Evolutionary conservation across 2,329 filamentous ascomycete species (phyloP), one percentile per base, ranked within the genome.

Genomic region (Fusarium gaditjirri): DNA sequence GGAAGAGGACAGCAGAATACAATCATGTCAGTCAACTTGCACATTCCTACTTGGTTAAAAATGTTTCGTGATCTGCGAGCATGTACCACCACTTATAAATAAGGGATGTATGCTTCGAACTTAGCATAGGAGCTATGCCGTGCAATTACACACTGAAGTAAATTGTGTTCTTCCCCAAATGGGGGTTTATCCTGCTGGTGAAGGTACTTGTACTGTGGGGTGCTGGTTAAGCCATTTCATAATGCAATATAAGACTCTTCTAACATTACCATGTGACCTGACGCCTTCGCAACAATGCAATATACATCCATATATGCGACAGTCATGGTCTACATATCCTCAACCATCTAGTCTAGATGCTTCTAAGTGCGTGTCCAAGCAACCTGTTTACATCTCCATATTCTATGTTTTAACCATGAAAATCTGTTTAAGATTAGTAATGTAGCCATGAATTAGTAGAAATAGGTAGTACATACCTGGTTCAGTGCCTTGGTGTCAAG

Each of bases 401-500:
- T 36, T 64, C 44, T 77, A 82, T 62, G 81, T 75, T 67, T 92
- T 92, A 64, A 92, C 86, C 91, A 92, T 92, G 74, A 92, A 91
- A 77, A 93, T 93, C 89, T 91, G 70, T 19, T 6, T 43, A 36
- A 19, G n/a, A 47, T 72, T 61, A 75, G 65, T 19, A 47, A 39
- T 42, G 6, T n/a, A 8, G 38, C 43, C 31, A 41, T n/a, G n/a
- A 14, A 17, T 39, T 9, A 13, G 12, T 33, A 21, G 83, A 79
- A 93, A 91, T 13, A 17, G 25, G 27, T 21, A 38, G 39, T 36
- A 72, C 84, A 81, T 83, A 95, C 93, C 90, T 98, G 94, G 80
- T 95, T 95, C 78, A 98, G 83, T 19, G 94, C 93, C 78, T 92
- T 90, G 53, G 91, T 88, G 80, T 98, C 93, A 84, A 94, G 88